Percentiles rank a stretch among this genome's conserved stretches.
Evolutionary conservation across 2,329 filamentous ascomycete genomes (phyloP).

Genomic region (Anthostomella pinea): DNA sequence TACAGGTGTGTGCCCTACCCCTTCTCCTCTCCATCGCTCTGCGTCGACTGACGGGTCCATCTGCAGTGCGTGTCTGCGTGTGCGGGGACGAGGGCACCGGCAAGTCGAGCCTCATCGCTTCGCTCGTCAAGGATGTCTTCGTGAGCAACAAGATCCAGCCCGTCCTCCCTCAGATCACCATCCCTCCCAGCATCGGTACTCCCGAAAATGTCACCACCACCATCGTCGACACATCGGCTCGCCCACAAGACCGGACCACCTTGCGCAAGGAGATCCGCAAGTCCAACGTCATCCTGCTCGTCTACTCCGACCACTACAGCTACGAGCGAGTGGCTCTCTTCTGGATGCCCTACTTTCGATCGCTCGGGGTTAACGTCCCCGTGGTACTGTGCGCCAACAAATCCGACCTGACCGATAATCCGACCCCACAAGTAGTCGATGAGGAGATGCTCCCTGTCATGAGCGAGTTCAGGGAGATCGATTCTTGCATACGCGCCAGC

Average conservation of each 20-base stretch:
- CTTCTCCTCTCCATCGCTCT: slow-evolving; percentile 1
- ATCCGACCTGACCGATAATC: slow-evolving; percentile 77
- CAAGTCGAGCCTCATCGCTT: slow-evolving; percentile 90
- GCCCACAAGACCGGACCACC: slow-evolving; percentile 87
- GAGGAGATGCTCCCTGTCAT: slow-evolving; percentile 98
- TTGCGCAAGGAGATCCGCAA: slow-evolving; percentile 93
- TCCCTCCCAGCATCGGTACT: slow-evolving; percentile 87
- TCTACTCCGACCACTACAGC: slow-evolving; percentile 98
- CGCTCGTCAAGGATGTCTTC: slow-evolving; percentile 95
- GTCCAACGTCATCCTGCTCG: slow-evolving; percentile 92
- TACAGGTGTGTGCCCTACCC: slow-evolving; percentile 20
- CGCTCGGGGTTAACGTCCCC: slow-evolving; percentile 95
- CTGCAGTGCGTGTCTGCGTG: slow-evolving; percentile 80
- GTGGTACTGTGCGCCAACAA: slow-evolving; percentile 98
- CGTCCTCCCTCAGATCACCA: slow-evolving; percentile 90
- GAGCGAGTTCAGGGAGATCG: slow-evolving; percentile 98
- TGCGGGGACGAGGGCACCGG: slow-evolving; percentile 96
- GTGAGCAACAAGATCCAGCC: slow-evolving; percentile 93
- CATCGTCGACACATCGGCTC: slow-evolving; percentile 93
- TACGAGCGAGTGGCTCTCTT: slow-evolving; percentile 96
- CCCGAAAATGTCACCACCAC: slow-evolving; percentile 97
- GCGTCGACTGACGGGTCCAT: slow-evolving; percentile 4
- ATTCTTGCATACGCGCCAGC: slow-evolving; percentile 94
- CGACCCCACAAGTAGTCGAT: slow-evolving; percentile 80
- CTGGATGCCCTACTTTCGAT: slow-evolving; percentile 98